These are phyloP conservation scores for Auricularia sp. DNA, from an alignment of 768 basidiomycete species.

Conservation along the genomic window DNA sequence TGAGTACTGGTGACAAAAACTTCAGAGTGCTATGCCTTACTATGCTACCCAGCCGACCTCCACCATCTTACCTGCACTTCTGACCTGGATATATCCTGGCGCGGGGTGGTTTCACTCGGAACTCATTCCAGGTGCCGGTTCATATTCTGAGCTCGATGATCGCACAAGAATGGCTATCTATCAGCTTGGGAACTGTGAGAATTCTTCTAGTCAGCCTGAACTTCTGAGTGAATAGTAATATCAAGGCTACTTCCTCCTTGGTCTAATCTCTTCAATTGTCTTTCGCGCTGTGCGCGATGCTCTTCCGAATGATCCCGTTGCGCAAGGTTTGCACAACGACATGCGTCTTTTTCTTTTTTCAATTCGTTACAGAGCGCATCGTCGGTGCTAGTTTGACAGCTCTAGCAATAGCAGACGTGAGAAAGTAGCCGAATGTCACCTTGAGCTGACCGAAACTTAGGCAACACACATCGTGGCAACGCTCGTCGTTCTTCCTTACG, in stretches of 20 bases:
- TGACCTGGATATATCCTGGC: slow-evolving; percentile 49
- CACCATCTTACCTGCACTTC: slow-evolving; percentile 38
- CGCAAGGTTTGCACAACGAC: slow-evolving; percentile 25
- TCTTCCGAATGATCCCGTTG: slow-evolving; percentile 41
- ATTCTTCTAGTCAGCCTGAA: neutral
- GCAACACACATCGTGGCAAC: slow-evolving; percentile 33
- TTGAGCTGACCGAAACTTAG: neutral
- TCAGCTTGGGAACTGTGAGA: slow-evolving; percentile 58
- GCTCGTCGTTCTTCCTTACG: slow-evolving; percentile 45
- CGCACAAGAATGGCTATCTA: slow-evolving; percentile 52
- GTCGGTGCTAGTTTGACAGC: slow-evolving; percentile 52
- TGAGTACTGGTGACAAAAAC: neutral
- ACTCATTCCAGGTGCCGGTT: slow-evolving; percentile 40
- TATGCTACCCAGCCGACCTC: slow-evolving; percentile 16
- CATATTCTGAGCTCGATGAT: slow-evolving; percentile 31
- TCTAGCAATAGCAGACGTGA: slow-evolving; percentile 61
- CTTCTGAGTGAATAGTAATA: neutral
- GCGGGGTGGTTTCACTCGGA: slow-evolving; percentile 57
- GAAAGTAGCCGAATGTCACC: slow-evolving; percentile 11
- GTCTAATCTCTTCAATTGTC: slow-evolving; percentile 53
- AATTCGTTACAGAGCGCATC: slow-evolving; percentile 38
- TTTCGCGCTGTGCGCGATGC: slow-evolving; percentile 59
- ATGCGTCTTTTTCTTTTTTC: neutral
- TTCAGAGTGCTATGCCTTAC: neutral
- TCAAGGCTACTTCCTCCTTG: slow-evolving; percentile 51